Percentiles rank a stretch among this genome's conserved stretches.
Conservation (phyloP, 116 monocot genomes). For the Trichopus zeylanicus region DNA sequence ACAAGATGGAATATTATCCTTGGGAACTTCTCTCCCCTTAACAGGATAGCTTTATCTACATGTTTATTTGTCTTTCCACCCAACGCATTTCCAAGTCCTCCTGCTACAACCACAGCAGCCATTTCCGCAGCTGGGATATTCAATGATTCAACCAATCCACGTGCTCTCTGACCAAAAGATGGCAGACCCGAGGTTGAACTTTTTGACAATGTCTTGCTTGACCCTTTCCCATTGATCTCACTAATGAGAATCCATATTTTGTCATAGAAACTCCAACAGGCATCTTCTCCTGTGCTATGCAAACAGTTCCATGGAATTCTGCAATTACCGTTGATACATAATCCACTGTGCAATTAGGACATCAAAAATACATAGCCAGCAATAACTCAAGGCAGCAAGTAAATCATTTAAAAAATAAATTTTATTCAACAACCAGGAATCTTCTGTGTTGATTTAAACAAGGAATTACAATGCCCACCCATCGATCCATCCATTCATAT, state of each 20-base stretch:
- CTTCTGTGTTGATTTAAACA: too few relatives aligned
- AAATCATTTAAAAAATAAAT: too few relatives aligned
- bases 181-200: constrained; percentile 37
- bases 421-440: too few relatives aligned
- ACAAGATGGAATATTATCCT: constrained; percentile 80
- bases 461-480: too few relatives aligned
- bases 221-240: constrained; percentile 72
- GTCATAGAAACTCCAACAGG: constrained; percentile 80
- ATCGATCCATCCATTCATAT: too few relatives aligned
- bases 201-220: constrained; percentile 41
- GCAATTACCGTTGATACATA: constrained; percentile 8
- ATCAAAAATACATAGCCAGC: neutral
- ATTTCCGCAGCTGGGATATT: constrained; percentile 99
- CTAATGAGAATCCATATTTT: constrained; percentile 67
- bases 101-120: constrained; percentile 93
- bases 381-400: too few relatives aligned
- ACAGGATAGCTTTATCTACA: constrained; percentile 90
- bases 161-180: constrained; percentile 90
- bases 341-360: neutral
- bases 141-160: constrained; percentile 91
- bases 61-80: constrained; percentile 72
- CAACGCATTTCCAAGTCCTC: constrained; percentile 77
- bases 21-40: constrained; percentile 87
- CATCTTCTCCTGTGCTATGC: constrained; percentile 18
- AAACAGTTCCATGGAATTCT: constrained; percentile 49